Evolutionary conservation across 768 basidiomycete genomes (phyloP), one percentile per base, ranked within the genome.

Genomic region (Naganishia antarctica): DNA sequence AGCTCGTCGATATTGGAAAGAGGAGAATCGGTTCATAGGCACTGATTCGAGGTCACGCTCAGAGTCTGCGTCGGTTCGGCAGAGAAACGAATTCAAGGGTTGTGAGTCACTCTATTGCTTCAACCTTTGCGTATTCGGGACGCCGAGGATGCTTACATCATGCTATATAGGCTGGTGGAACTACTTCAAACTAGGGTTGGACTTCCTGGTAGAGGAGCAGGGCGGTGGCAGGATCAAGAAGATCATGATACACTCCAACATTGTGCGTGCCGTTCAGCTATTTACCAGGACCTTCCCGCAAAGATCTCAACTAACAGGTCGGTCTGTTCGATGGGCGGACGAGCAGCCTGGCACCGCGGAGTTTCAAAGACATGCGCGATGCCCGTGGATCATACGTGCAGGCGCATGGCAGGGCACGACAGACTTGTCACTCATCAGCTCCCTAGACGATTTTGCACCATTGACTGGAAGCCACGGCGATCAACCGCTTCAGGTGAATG

Each of bases 281-380:
- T 6, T 59, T 23, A 8, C 25, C n/a, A 8, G 28, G 15, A 21
- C 15, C 4, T 41, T 12, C 25, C 13, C 29, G 46, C 13, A 3
- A 8, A 29, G 13, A 23, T 3, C 44, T 29, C 6, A 3, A 8
- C 37, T 13, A 4, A 25, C 25, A 18, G 8, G 7, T 25, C n/a
- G n/a, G n/a, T n/a, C n/a, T n/a, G n/a, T n/a, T n/a, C n/a, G 28
- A 21, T 44, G 7, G 15, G 45, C 46, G 1, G 48, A 25, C 21
- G 32, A 31, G 28, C 60, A 94, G 91, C 88, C 89, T 31, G 91
- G 91, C 6, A 86, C 91, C 0, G 86, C 91, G 4, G 78, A 91
- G 25, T 96, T 96, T 72, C 91, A 96, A 73, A 82, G 87, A 13
- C 91, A 93, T 74, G 90, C 91, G 71, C 86, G 91, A 37, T 94